These are phyloP conservation scores for Diaporthe velutina DNA, from an alignment of 2,329 filamentous ascomycete species.

Conservation along the genomic window DNA sequence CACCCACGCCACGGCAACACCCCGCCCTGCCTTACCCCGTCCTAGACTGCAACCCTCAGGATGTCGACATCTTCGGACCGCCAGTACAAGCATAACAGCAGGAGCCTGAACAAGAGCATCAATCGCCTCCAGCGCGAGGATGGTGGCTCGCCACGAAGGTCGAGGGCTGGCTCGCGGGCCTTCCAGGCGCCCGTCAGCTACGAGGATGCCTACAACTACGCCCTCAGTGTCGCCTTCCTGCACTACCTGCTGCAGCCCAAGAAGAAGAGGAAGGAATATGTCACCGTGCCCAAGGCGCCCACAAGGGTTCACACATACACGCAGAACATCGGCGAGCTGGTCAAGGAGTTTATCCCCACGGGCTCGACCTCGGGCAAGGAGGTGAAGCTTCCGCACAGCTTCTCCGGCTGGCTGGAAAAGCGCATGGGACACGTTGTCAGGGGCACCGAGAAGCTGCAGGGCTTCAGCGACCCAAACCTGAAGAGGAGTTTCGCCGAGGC, in stretches of 20 bases:
- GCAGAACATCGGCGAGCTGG: conserved; percentile 83
- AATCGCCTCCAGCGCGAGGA: conserved; percentile 58
- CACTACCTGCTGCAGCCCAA: conserved; percentile 94
- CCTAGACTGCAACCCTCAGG: conserved; percentile 36
- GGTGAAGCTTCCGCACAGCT: conserved; percentile 70
- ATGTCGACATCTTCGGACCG: conserved; percentile 67
- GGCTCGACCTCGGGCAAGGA: conserved; percentile 56
- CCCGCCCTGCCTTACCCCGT: not conserved
- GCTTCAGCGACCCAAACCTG: conserved; percentile 90
- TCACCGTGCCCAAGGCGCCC: conserved; percentile 74
- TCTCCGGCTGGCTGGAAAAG: conserved; percentile 70
- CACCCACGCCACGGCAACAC: conserved; percentile 35
- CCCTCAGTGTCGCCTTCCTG: conserved; percentile 90
- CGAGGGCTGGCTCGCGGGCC: conserved; percentile 60
- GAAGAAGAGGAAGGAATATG: conserved; percentile 89
- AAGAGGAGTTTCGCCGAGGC: conserved; percentile 96
- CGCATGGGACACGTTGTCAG: conserved; percentile 84
- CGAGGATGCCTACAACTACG: conserved; percentile 92
- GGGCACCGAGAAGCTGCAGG: conserved; percentile 85
- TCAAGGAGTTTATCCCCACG: conserved; percentile 81
- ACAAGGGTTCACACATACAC: conserved; percentile 68
- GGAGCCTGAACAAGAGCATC: conserved; percentile 57
- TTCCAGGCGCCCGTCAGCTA: conserved; percentile 65
- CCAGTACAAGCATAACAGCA: conserved; percentile 60
- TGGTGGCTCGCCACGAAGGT: conserved; percentile 47